A percentile compares a stretch with the other conserved stretches of the same genome.
These are phyloP conservation scores for Sequoiadendron giganteum DNA, from an alignment of 75 land plant species.

Conservation along the genomic window DNA sequence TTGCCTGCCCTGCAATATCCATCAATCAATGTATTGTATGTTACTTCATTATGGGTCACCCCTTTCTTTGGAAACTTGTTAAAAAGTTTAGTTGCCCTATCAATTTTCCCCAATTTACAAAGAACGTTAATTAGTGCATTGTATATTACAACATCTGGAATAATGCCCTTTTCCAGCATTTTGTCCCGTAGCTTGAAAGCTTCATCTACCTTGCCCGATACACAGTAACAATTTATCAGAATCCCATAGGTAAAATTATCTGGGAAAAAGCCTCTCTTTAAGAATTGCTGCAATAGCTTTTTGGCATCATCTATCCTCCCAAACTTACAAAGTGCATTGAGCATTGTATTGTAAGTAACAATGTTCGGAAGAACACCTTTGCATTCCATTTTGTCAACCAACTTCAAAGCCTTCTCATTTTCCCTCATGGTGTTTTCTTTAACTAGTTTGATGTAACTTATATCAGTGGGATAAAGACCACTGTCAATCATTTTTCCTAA, in stretches of 20 bases:
- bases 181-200: slow-evolving; percentile 59
- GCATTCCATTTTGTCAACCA: slow-evolving; percentile 20
- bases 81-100: slow-evolving; percentile 46
- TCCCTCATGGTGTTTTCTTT: slow-evolving; percentile 9
- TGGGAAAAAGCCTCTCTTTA: slow-evolving; percentile 39
- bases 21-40: slow-evolving; percentile 52
- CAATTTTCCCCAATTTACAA: slow-evolving; percentile 52
- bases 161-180: slow-evolving; percentile 44
- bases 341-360: slow-evolving; percentile 46
- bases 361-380: slow-evolving; percentile 20
- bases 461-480: slow-evolving; percentile 17
- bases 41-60: slow-evolving; percentile 27
- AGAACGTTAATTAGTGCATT: slow-evolving; percentile 59
- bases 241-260: slow-evolving; percentile 56
- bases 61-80: slow-evolving; percentile 40
- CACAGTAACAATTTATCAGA: slow-evolving; percentile 47
- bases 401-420: slow-evolving; percentile 25
- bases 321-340: slow-evolving; percentile 51
- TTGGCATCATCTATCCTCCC: slow-evolving; percentile 44
- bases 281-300: slow-evolving; percentile 23
- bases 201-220: slow-evolving; percentile 39
- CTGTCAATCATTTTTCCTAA: slow-evolving; percentile 41
- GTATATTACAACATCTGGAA: slow-evolving; percentile 46
- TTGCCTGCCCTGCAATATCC: slow-evolving; percentile 44
- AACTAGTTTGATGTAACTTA: neutral